These are phyloP conservation scores for Colletotrichum musicola DNA, from an alignment of 2,329 filamentous ascomycete species.

Conservation along the genomic window DNA sequence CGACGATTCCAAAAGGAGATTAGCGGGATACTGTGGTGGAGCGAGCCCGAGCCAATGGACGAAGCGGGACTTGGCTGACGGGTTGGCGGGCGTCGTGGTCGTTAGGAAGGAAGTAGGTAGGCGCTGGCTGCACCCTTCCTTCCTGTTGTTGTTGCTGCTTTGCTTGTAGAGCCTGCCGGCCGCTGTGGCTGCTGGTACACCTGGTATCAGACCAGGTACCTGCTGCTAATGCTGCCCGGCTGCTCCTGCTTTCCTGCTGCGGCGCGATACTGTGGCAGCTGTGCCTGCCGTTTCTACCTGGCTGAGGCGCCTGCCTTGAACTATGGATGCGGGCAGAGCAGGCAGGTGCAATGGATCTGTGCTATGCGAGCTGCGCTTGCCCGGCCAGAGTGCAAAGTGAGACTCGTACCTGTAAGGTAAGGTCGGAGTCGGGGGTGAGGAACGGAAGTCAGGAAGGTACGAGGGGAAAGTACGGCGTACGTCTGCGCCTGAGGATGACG, in stretches of 20 bases:
- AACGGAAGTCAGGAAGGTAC: neutral
- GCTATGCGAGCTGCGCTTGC: neutral
- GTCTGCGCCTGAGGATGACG: slow-evolving; percentile 39
- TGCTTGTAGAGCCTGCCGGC: neutral
- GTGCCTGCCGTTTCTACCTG: too few species aligned
- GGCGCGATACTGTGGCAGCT: too few species aligned
- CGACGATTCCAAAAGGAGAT: slow-evolving; percentile 14
- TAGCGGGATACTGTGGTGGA: slow-evolving; percentile 11
- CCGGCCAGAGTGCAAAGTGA: neutral
- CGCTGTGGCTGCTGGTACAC: too few species aligned
- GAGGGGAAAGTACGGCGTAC: neutral
- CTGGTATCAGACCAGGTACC: too few species aligned
- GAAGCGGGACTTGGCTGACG: slow-evolving; percentile 11
- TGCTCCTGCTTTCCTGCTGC: too few species aligned
- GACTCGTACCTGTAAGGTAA: neutral
- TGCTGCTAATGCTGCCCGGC: too few species aligned
- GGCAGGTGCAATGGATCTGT: neutral
- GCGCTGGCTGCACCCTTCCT: neutral
- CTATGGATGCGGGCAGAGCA: neutral
- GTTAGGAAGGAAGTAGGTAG: neutral
- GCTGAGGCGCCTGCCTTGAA: too few species aligned
- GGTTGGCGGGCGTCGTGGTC: neutral
- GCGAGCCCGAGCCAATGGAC: neutral
- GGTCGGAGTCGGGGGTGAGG: neutral
- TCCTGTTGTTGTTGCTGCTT: neutral